Evolutionary conservation across 768 basidiomycete species (phyloP).

Genomic region (Tylopilus vinaceipallidus): DNA sequence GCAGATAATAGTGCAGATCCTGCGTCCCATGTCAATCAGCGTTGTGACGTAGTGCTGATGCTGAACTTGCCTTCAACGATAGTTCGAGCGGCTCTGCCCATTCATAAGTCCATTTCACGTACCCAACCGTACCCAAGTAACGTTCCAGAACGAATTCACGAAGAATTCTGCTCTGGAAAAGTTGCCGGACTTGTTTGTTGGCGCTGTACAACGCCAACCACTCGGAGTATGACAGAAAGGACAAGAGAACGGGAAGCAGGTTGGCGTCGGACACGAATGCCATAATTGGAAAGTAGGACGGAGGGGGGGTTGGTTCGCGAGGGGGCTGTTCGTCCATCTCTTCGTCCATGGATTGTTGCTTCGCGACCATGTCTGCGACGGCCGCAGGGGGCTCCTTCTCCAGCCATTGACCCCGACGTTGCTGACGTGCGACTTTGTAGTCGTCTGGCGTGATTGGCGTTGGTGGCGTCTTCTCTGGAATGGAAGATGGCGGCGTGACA

Average conservation of each 20-base stretch:
- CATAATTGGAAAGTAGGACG: conserved; percentile 49
- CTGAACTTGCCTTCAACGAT: conserved; percentile 53
- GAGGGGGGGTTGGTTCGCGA: conserved; percentile 24
- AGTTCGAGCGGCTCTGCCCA: conserved; percentile 61
- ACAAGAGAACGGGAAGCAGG: conserved; percentile 54
- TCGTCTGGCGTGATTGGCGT: conserved; percentile 34
- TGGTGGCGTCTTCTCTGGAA: conserved; percentile 4
- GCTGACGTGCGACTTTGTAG: conserved; percentile 40
- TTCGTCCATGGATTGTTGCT: conserved; percentile 15
- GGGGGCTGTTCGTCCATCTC: conserved; percentile 12
- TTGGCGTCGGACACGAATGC: conserved; percentile 51
- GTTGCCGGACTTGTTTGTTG: conserved; percentile 50
- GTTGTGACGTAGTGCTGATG: background rate
- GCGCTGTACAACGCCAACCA: conserved; percentile 62
- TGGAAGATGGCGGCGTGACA: background rate
- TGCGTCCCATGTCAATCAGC: conserved; percentile 28
- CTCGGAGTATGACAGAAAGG: conserved; percentile 66
- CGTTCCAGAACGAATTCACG: conserved; percentile 68
- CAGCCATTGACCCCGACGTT: conserved; percentile 39
- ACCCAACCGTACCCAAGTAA: conserved; percentile 71
- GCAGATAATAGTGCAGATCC: conserved; percentile 81
- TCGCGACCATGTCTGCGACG: conserved; percentile 33
- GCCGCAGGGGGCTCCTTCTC: conserved; percentile 38
- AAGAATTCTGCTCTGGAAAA: conserved; percentile 50
- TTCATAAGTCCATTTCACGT: conserved; percentile 56